These are phyloP conservation scores for Plasmopara viticola DNA, from an alignment of 352 stramenopile genomes.

Conservation along the genomic window DNA sequence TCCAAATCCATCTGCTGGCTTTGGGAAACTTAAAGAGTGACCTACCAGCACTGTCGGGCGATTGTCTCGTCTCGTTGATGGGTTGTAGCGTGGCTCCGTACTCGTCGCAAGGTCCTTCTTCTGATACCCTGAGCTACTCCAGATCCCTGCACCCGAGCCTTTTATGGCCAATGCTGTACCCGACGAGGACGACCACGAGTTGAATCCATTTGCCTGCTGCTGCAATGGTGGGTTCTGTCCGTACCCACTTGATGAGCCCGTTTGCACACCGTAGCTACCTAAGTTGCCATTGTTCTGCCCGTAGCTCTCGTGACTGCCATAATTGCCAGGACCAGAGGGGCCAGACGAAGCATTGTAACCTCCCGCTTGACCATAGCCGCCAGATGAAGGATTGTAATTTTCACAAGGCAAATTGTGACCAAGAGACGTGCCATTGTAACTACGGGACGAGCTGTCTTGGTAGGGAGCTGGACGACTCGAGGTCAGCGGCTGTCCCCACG, in stretches of 20 bases:
- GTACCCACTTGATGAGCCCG: conserved; percentile 17
- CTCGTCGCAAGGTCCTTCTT: conserved; percentile 43
- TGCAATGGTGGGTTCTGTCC: conserved; percentile 16
- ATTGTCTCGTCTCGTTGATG: conserved; percentile 59
- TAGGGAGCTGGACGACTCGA: conserved; percentile 48
- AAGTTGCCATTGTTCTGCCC: conserved; percentile 22
- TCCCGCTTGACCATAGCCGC: conserved; percentile 14
- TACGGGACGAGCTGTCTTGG: conserved; percentile 38
- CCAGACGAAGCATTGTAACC: conserved; percentile 10
- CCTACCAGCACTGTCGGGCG: conserved; percentile 79
- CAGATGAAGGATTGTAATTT: conserved; percentile 18
- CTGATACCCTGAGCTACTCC: conserved; percentile 78
- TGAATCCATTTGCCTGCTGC: conserved; percentile 38
- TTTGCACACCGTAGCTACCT: conserved; percentile 21
- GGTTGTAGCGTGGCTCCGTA: conserved; percentile 44
- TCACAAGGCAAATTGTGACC: conserved; percentile 13
- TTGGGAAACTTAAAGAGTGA: conserved; percentile 69
- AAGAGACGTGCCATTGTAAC: conserved; percentile 13
- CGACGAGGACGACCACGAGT: conserved; percentile 44
- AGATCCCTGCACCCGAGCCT: conserved; percentile 43
- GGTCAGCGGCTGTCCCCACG: conserved; percentile 39
- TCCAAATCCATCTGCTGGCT: conserved; percentile 34
- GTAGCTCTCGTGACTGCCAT: conserved; percentile 25
- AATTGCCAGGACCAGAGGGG: conserved; percentile 11
- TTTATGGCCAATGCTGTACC: conserved; percentile 33